Conservation (phyloP, 768 basidiomycete species). For the Polyporus arcularius region DNA sequence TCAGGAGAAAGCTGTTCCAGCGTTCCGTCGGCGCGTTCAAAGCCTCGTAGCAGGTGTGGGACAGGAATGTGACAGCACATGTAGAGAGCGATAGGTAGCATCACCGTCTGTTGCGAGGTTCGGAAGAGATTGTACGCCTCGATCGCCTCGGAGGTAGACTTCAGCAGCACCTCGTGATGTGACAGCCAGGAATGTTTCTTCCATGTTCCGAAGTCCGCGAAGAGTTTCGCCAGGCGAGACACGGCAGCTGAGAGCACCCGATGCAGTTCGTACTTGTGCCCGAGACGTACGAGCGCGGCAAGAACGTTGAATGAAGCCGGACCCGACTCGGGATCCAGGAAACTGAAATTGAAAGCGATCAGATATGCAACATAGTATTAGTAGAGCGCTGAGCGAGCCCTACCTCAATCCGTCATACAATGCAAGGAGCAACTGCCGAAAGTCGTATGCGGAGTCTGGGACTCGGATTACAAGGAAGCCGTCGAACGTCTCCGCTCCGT, state of each 20-base stretch:
- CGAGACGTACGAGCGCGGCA: conserved; percentile 5
- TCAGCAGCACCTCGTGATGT: too few species aligned
- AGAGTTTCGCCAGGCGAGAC: background rate
- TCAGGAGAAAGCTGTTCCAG: background rate
- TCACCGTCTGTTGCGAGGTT: background rate
- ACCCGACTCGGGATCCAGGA: too few species aligned
- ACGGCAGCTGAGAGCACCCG: background rate
- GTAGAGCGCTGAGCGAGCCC: too few species aligned
- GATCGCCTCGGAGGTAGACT: background rate
- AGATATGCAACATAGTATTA: too few species aligned
- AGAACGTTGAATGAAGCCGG: too few species aligned
- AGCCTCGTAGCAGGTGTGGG: background rate
- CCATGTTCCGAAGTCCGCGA: background rate
- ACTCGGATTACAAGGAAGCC: background rate
- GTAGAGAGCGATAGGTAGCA: background rate
- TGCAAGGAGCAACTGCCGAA: conserved; percentile 1
- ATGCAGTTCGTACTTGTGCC: conserved; percentile 9
- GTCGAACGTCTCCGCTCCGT: background rate
- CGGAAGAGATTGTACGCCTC: background rate
- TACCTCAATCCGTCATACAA: conserved; percentile 6
- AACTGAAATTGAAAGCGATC: background rate
- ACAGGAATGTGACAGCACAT: background rate
- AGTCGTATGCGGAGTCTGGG: background rate
- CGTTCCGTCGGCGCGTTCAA: background rate
- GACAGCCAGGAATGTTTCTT: background rate